These are phyloP conservation scores for Apiotrichum laibachii DNA, from an alignment of 1,284 basidiomycete species.

Conservation along the genomic window DNA sequence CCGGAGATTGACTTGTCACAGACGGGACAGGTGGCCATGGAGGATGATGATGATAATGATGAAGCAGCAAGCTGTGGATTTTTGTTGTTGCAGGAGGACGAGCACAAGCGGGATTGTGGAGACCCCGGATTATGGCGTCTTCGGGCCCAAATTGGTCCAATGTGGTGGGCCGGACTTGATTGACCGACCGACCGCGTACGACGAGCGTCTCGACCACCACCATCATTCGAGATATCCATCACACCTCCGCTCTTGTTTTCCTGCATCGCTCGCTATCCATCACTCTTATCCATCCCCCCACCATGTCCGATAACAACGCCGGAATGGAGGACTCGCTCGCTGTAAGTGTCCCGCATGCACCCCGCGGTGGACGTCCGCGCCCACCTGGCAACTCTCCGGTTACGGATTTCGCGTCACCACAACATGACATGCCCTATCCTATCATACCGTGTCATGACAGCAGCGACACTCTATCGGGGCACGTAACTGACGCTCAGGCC, in stretches of 20 bases:
- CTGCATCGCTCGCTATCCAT: neutral
- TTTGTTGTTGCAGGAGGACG: no score
- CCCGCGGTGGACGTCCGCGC: no score
- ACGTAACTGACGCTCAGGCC: conserved; percentile 29
- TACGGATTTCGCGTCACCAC: neutral
- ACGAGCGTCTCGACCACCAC: neutral
- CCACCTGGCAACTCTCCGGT: no score
- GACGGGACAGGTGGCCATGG: conserved; percentile 34
- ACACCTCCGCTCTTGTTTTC: neutral
- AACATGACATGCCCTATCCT: no score
- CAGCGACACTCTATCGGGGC: no score
- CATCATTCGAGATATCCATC: neutral
- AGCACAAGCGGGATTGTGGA: neutral
- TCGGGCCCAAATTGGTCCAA: neutral
- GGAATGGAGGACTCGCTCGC: conserved; percentile 42
- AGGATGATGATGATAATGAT: neutral
- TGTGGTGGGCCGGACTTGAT: neutral
- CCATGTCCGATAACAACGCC: conserved; percentile 44
- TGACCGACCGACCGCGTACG: no score
- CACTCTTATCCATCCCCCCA: neutral
- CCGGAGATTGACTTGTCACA: conserved; percentile 28
- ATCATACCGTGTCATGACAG: no score
- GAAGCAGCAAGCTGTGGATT: neutral
- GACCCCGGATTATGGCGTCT: conserved; percentile 8
- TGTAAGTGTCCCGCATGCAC: conserved; percentile 24